These are phyloP conservation scores for Aspergillus sojae DNA, from an alignment of 2,329 filamentous ascomycete species.

Conservation along the genomic window DNA sequence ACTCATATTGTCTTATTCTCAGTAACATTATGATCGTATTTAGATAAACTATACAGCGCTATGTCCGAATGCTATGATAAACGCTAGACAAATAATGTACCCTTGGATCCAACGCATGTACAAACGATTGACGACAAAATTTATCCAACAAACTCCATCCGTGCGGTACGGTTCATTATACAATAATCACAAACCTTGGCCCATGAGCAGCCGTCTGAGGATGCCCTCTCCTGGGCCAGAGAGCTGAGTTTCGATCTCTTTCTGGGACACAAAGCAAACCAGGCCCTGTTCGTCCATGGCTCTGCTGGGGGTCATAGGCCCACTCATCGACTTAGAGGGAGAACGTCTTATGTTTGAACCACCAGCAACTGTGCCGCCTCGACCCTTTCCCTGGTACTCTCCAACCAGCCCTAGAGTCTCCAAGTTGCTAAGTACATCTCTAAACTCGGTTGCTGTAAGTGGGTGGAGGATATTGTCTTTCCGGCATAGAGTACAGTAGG, in stretches of 20 bases:
- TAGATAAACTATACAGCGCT: constrained; percentile 7
- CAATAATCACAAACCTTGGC: constrained; percentile 35
- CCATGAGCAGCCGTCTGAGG: constrained; percentile 43
- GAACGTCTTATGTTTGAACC: constrained; percentile 60
- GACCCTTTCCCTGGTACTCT: constrained; percentile 68
- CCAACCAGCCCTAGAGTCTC: constrained; percentile 84
- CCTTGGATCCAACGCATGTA: not conserved
- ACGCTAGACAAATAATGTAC: constrained; percentile 6
- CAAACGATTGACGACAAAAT: constrained; percentile 1
- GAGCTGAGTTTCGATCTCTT: constrained; percentile 73
- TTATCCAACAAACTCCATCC: constrained; percentile 7
- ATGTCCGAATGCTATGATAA: constrained; percentile 7
- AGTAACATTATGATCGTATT: constrained; percentile 11
- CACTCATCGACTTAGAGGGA: constrained; percentile 68
- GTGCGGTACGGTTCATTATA: not conserved
- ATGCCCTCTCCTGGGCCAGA: constrained; percentile 56
- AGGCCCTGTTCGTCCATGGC: constrained; percentile 75
- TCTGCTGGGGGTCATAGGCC: constrained; percentile 54
- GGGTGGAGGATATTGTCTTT: constrained; percentile 87
- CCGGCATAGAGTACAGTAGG: constrained; percentile 81
- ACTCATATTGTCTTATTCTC: not conserved
- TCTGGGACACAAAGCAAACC: constrained; percentile 77
- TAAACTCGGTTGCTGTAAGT: constrained; percentile 87
- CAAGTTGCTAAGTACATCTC: constrained; percentile 85
- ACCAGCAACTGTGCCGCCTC: constrained; percentile 61